Conservation (phyloP, 164 flowering plant species). For the Akebia trifoliata region DNA sequence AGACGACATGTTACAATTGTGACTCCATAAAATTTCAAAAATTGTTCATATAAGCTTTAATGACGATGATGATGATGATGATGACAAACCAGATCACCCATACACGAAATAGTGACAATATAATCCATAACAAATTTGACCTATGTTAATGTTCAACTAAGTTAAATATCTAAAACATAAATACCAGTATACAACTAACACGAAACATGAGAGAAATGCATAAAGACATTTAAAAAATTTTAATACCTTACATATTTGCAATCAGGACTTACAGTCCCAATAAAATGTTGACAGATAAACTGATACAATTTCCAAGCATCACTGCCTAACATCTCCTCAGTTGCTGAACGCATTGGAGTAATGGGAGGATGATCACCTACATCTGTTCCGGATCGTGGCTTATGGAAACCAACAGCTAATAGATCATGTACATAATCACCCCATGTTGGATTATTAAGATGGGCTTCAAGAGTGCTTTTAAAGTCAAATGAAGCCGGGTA, state of each 20-base stretch:
- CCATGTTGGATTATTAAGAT: conserved; percentile 51
- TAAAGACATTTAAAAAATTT: not conserved
- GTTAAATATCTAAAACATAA: not conserved
- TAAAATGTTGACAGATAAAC: conserved; percentile 84
- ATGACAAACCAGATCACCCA: no score
- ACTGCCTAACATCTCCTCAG: conserved; percentile 68
- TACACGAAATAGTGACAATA: no score
- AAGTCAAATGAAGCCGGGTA: conserved; percentile 94
- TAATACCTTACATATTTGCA: conserved; percentile 73
- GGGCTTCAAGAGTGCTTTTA: conserved; percentile 54
- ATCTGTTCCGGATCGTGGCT: conserved; percentile 76
- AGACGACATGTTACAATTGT: not conserved
- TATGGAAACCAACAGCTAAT: conserved; percentile 56
- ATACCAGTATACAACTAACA: not conserved
- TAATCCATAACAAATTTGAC: not conserved
- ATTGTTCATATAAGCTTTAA: not conserved
- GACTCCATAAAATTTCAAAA: not conserved
- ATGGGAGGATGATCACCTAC: conserved; percentile 98
- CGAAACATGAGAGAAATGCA: not conserved
- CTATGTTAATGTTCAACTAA: not conserved
- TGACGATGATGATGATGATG: no score
- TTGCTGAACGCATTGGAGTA: conserved; percentile 82
- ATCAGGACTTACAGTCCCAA: conserved; percentile 80
- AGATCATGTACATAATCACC: conserved; percentile 53
- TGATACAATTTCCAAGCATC: conserved; percentile 93